Evolutionary conservation across 257 asterid species (phyloP), one percentile per base, ranked within the genome.

Genomic region (Euphrasia confusa): DNA sequence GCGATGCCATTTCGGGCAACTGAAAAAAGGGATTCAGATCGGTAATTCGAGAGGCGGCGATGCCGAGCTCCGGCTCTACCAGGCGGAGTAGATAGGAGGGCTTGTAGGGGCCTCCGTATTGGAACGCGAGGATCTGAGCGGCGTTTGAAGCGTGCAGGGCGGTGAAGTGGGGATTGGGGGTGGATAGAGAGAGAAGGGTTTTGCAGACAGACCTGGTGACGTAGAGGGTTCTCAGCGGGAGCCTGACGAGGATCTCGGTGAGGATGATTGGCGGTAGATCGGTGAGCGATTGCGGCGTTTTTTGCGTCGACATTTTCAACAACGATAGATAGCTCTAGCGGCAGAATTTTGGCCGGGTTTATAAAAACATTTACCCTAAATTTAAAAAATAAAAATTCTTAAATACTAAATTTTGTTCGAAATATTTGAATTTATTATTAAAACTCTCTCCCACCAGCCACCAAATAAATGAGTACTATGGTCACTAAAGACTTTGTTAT

Each of bases 151-250:
- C 24, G 66, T 39, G 39, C 55, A 72, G n/a, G 13, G 54, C 27
- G 8, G 10, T 47, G 40, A 67, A 66, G 14, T 53, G 61, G 40
- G 62, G 50, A 49, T 54, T 49, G n/a, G 62, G 57, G 32, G 63
- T 45, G 39, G 73, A 6, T 40, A 67, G 58, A 35, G 28, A 3
- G 15, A 26, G 72, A 30, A 72, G 39, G 1, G 61, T 32, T 56
- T 42, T 67, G 70, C 77, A 67, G 37, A 57, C 77, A 59, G 70
- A 72, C 67, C 44, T 72, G 70, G 40, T 12, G 2, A 17, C 3
- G 13, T 52, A 60, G 63, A 71, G 42, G 44, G 58, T 18, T 44
- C 50, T 47, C 4, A 67, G 17, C 0, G 72, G 71, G 49, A 67
- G 64, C 33, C 64, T 28, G 11, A n/a, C 37, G 52, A 67, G 52